These are phyloP conservation scores for Monosporozyma siamensis DNA, from an alignment of 805 yeast species.

Conservation along the genomic window DNA sequence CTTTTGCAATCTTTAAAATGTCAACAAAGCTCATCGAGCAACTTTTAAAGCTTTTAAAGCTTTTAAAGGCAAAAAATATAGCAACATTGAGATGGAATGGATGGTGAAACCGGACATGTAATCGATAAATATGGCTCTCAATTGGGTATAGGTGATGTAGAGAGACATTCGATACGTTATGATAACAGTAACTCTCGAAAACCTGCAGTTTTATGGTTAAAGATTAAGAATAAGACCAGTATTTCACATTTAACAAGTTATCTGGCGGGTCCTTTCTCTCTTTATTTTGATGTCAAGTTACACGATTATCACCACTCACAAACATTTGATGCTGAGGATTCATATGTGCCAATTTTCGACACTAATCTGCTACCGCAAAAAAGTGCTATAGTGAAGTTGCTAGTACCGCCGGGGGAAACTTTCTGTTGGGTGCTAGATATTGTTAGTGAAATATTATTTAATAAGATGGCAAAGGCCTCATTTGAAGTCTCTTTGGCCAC, in stretches of 20 bases:
- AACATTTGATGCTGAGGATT: slow-evolving; percentile 49
- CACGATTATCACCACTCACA: slow-evolving; percentile 42
- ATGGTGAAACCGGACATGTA: neutral
- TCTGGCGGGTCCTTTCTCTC: slow-evolving; percentile 61
- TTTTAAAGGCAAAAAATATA: too few species aligned
- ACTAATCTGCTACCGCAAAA: slow-evolving; percentile 65
- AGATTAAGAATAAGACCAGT: slow-evolving; percentile 52
- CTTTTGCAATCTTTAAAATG: too few species aligned
- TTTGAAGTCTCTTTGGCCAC: slow-evolving; percentile 45
- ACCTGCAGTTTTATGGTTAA: slow-evolving; percentile 37
- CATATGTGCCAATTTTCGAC: slow-evolving; percentile 62
- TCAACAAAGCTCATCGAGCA: too few species aligned
- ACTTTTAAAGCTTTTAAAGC: too few species aligned
- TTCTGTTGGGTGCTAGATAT: slow-evolving; percentile 67
- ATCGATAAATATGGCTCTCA: neutral
- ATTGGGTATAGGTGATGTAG: slow-evolving; percentile 43
- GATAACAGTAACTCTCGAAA: slow-evolving; percentile 8
- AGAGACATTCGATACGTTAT: slow-evolving; percentile 41
- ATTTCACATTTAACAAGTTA: slow-evolving; percentile 50
- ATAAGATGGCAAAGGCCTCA: slow-evolving; percentile 46
- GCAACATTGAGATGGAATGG: too few species aligned
- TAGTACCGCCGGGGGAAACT: slow-evolving; percentile 50
- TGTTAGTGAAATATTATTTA: slow-evolving; percentile 60
- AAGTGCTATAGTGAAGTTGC: slow-evolving; percentile 48
- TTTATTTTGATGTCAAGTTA: slow-evolving; percentile 59